Percentiles rank a stretch among this genome's conserved stretches.
Conservation (phyloP, 192 early-diverging fungal genomes). For the Linnemannia schmuckeri region DNA sequence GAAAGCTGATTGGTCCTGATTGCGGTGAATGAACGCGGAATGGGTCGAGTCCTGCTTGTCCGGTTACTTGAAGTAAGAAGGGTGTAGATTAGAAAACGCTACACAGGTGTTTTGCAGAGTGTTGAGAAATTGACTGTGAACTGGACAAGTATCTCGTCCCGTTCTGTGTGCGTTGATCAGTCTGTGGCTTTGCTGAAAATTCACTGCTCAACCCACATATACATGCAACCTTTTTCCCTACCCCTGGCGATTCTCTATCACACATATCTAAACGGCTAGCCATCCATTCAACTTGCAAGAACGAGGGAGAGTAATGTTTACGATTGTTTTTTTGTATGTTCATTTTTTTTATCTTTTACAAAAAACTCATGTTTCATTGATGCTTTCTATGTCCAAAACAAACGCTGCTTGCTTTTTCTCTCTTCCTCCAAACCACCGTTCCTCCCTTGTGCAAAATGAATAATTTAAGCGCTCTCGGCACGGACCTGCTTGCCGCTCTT, state of each 20-base stretch:
- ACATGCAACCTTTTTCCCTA: no score
- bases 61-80: background rate
- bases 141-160: no score
- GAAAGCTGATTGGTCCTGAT: background rate
- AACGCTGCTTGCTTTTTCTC: background rate
- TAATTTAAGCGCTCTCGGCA: slow-evolving; percentile 51
- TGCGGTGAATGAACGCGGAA: background rate
- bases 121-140: no score
- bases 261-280: background rate
- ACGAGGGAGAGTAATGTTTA: background rate
- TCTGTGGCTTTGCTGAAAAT: no score
- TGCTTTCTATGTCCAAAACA: background rate
- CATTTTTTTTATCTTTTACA: slow-evolving; percentile 1
- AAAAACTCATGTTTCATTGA: slow-evolving; percentile 5
- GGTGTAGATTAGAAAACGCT: no score
- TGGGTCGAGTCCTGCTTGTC: slow-evolving; percentile 1
- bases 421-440: background rate
- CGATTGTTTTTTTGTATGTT: slow-evolving; percentile 7
- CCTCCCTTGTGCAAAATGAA: background rate
- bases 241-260: no score
- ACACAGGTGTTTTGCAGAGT: no score
- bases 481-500: slow-evolving; percentile 61
- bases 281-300: background rate
- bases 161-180: no score
- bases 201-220: no score